Percentiles rank a stretch among this genome's conserved stretches.
phyloP scores from a whole-genome alignment of 2,329 filamentous ascomycete species.

The Aspergillus novoparasiticus region DNA sequence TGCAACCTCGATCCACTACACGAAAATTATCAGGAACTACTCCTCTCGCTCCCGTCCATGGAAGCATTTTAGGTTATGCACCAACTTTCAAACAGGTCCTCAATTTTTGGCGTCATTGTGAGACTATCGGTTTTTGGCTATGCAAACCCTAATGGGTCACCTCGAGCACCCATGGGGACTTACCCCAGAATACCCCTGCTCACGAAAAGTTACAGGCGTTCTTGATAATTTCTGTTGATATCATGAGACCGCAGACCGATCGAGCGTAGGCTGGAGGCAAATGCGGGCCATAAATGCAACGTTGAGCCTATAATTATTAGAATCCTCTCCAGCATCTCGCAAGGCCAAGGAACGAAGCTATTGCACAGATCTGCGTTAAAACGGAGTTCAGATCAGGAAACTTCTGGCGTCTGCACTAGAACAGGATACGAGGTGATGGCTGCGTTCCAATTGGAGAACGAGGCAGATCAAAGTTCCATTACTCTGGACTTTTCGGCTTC shows the following conservation, averaged over 20 bases:
- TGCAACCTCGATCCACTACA: constrained; percentile 9
- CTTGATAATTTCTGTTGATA: not conserved
- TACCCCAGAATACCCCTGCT: not conserved
- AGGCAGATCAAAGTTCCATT: not conserved
- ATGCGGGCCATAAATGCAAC: not conserved
- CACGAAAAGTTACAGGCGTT: not conserved
- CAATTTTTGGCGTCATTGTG: not conserved
- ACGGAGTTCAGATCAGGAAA: not conserved
- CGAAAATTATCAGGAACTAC: constrained; percentile 8
- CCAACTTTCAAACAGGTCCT: not conserved
- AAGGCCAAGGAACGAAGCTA: too few species aligned
- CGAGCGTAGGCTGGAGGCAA: not conserved
- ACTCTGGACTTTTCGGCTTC: not conserved
- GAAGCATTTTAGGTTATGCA: not conserved
- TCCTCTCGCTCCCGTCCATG: not conserved
- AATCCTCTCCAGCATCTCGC: too few species aligned
- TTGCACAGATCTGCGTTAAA: not conserved
- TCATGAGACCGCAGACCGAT: not conserved
- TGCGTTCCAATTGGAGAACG: not conserved
- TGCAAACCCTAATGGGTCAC: not conserved
- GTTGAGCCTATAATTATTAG: too few species aligned
- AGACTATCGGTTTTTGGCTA: not conserved
- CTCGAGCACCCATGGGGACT: not conserved
- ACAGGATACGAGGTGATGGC: not conserved
- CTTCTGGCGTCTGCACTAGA: not conserved